These are phyloP conservation scores for Penicillium nucicola DNA, from an alignment of 495 filamentous ascomycete species.

Conservation along the genomic window DNA sequence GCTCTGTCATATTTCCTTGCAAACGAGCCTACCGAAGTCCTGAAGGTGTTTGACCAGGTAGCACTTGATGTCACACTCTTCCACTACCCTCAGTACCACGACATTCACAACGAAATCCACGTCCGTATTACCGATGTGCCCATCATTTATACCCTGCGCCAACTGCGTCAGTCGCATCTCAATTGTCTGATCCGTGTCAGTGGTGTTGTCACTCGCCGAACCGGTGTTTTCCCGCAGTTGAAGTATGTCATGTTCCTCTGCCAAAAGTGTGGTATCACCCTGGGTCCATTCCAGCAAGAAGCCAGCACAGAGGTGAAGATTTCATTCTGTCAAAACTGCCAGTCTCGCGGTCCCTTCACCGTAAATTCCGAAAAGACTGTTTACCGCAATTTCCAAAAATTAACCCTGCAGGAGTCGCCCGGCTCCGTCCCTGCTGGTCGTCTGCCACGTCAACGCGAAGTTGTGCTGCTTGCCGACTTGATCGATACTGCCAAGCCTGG, in stretches of 20 bases:
- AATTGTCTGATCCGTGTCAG: conserved; percentile 94
- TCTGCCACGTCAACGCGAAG: conserved; percentile 90
- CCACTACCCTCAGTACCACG: conserved; percentile 95
- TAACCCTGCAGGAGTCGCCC: conserved; percentile 96
- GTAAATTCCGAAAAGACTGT: conserved; percentile 97
- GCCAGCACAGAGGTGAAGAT: conserved; percentile 94
- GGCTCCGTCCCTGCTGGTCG: conserved; percentile 96
- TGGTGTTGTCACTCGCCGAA: conserved; percentile 92
- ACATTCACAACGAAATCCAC: conserved; percentile 97
- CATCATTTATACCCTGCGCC: conserved; percentile 92
- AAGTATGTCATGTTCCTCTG: conserved; percentile 99
- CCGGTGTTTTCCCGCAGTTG: conserved; percentile 96
- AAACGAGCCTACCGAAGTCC: conserved; percentile 87
- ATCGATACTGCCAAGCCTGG: conserved; percentile 97
- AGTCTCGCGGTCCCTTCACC: conserved; percentile 92
- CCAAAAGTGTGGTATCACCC: conserved; percentile 82
- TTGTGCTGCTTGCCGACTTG: conserved; percentile 93
- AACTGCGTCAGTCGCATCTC: conserved; percentile 92
- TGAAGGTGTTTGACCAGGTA: conserved; percentile 95
- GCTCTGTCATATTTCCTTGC: conserved; percentile 96
- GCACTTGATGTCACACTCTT: conserved; percentile 93
- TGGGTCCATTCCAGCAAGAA: conserved; percentile 97
- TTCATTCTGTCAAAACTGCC: conserved; percentile 95
- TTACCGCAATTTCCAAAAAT: conserved; percentile 98
- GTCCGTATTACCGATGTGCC: conserved; percentile 95